Base-by-base conservation (phyloP, 2,329 filamentous ascomycete species). In the Tolypocladium ophioglossoides region DNA sequence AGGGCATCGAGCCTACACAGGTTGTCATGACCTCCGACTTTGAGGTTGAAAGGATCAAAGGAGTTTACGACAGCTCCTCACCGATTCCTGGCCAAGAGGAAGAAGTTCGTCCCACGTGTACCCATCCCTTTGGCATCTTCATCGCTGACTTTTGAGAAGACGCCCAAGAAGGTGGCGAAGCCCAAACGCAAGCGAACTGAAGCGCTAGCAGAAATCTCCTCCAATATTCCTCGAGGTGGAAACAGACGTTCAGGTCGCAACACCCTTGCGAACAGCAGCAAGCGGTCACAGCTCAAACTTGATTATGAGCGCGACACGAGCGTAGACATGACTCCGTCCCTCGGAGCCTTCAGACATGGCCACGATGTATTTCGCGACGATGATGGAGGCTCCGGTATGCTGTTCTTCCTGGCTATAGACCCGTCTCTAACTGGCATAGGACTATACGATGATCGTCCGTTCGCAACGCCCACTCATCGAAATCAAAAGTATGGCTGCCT, bases 1-100 rank as follows among this genome's bases (percentile, higher is more conserved):
- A 78, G 58, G 74, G 77, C 2, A 81, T 90, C 37, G 78, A 81
- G 54, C 79, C 84, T 10, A 80, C 70, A 0, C 87, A 91, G 69
- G 72, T 81, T 24, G 80, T 90, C 50, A 86, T 85, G 71, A 75
- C 78, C 37, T 63, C 73, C 2, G 70, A 76, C 38, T 72, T 81
- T 20, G 70, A 77, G 47, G 66, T 81, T 12, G 73, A 78, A 62
- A 74, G 76, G 52, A 67, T 72, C 32, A 76, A 82, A 54, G 76
- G 82, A 56, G 80, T 86, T 38, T 86, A 85, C 60, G 82, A 82
- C 40, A 75, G 73, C 41, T 78, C 80, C 18, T 84, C 82, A 0
- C 69, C 70, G 61, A 72, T 58, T 38, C 66, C 67, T 37, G 69
- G 65, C 20, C 65, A 70, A 54, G 68, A 69, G 51, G 68, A 70